These are phyloP conservation scores for Saccharomycopsis hybrid DNA, from an alignment of 1,139 yeast genomes.

Conservation along the genomic window DNA sequence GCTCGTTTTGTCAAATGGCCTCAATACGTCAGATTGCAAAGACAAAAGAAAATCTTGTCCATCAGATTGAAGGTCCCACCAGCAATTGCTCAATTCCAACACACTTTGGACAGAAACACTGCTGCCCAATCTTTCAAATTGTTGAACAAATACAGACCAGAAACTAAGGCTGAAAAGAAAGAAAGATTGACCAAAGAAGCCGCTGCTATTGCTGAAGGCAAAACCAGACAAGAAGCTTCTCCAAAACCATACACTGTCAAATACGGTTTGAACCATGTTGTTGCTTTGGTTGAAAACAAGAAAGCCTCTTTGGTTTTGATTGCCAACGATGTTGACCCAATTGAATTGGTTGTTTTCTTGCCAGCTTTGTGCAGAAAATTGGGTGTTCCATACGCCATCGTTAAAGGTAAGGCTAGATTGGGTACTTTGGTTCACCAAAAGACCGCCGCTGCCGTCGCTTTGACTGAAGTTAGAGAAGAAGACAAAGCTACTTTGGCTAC, in stretches of 20 bases:
- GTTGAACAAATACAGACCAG: slow-evolving; percentile 98
- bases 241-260: slow-evolving; percentile 94
- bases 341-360: slow-evolving; percentile 90
- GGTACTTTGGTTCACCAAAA: slow-evolving; percentile 96
- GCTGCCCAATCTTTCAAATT: slow-evolving; percentile 95
- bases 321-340: slow-evolving; percentile 98
- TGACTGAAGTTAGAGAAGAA: slow-evolving; percentile 88
- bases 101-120: slow-evolving; percentile 95
- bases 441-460: slow-evolving; percentile 95
- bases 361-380: slow-evolving; percentile 98
- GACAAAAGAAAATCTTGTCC: slow-evolving; percentile 94
- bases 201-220: slow-evolving; percentile 97
- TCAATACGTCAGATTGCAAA: slow-evolving; percentile 91
- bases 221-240: slow-evolving; percentile 90
- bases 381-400: slow-evolving; percentile 98
- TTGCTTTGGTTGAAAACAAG: slow-evolving; percentile 93
- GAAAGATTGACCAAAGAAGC: slow-evolving; percentile 98
- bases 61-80: slow-evolving; percentile 99
- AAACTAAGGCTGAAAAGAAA: slow-evolving; percentile 94
- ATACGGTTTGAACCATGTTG: slow-evolving; percentile 98
- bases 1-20: slow-evolving; percentile 98
- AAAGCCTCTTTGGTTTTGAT: slow-evolving; percentile 94
- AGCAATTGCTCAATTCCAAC: slow-evolving; percentile 91
- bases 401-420: slow-evolving; percentile 98
- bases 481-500: slow-evolving; percentile 93